Evolutionary conservation across 2,329 filamentous ascomycete species (phyloP).

Genomic region (Iodosphaeria phyllophila): DNA sequence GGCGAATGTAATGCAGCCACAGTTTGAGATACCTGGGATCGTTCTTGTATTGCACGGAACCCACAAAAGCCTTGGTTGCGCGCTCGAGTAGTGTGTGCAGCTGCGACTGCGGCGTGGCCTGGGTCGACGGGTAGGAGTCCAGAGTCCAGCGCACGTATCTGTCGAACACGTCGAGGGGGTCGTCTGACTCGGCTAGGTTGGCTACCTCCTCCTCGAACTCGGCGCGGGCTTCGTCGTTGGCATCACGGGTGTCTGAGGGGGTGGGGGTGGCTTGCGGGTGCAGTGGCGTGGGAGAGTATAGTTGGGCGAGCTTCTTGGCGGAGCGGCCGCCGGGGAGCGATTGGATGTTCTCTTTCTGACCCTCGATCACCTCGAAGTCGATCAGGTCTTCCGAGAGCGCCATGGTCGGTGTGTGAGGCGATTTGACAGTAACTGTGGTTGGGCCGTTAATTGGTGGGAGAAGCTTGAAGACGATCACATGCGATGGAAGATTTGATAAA

Average conservation of each 20-base stretch:
- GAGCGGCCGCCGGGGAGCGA: slow-evolving; percentile 74
- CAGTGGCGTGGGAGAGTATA: slow-evolving; percentile 51
- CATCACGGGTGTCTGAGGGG: slow-evolving; percentile 53
- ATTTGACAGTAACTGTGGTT: too few species aligned
- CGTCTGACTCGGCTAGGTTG: slow-evolving; percentile 69
- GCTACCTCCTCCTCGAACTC: slow-evolving; percentile 75
- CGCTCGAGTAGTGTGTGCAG: slow-evolving; percentile 78
- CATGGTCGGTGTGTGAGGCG: too few species aligned
- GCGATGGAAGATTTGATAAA: too few species aligned
- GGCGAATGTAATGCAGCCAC: slow-evolving; percentile 84
- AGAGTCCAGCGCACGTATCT: slow-evolving; percentile 95
- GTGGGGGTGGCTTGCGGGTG: slow-evolving; percentile 42
- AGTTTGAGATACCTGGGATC: slow-evolving; percentile 84
- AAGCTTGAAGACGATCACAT: too few species aligned
- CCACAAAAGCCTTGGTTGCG: slow-evolving; percentile 77
- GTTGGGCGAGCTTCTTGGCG: slow-evolving; percentile 69
- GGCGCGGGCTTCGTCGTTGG: slow-evolving; percentile 62
- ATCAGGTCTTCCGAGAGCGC: slow-evolving; percentile 26
- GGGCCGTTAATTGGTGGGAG: too few species aligned
- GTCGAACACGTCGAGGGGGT: slow-evolving; percentile 88
- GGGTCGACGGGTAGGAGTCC: slow-evolving; percentile 83
- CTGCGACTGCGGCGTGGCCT: slow-evolving; percentile 82
- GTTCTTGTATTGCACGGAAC: slow-evolving; percentile 78
- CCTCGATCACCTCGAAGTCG: slow-evolving; percentile 84
- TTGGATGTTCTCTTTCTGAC: slow-evolving; percentile 96